phyloP scores from a whole-genome alignment of 2,329 filamentous ascomycete genomes.

The Cladosporium sp. region DNA sequence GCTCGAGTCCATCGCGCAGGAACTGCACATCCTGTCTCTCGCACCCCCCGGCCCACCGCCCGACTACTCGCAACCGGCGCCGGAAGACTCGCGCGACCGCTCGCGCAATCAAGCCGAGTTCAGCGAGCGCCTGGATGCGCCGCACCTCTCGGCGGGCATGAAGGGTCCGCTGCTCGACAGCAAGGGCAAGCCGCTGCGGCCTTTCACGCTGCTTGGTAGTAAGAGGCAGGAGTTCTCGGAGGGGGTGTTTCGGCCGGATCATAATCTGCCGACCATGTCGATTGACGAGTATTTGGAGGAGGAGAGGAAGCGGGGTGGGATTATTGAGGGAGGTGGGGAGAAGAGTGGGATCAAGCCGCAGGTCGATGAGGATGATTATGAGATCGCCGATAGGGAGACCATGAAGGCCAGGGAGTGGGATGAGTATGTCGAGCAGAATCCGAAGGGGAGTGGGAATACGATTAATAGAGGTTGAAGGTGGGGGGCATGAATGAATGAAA shows the following conservation, averaged over 20 bases:
- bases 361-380: conserved; percentile 83
- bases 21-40: conserved; percentile 74
- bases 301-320: conserved; percentile 76
- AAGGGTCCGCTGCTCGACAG: conserved; percentile 66
- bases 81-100: conserved; percentile 46
- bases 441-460: conserved; percentile 78
- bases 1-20: conserved; percentile 81
- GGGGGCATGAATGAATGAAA: no score
- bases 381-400: conserved; percentile 81
- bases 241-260: conserved; percentile 83
- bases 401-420: conserved; percentile 96
- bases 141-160: conserved; percentile 50
- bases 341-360: conserved; percentile 64
- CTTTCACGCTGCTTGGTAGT: conserved; percentile 79
- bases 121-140: conserved; percentile 68
- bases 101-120: conserved; percentile 51
- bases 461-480: conserved; percentile 72
- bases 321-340: conserved; percentile 86
- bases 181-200: conserved; percentile 80
- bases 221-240: conserved; percentile 66
- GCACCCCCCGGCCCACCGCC: conserved; percentile 56
- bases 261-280: conserved; percentile 94
- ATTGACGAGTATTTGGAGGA: conserved; percentile 98
- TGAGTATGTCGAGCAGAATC: conserved; percentile 87
- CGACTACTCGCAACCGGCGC: conserved; percentile 27